phyloP scores from a whole-genome alignment of 73 alveolate genomes.

The Urostyla sp. region DNA sequence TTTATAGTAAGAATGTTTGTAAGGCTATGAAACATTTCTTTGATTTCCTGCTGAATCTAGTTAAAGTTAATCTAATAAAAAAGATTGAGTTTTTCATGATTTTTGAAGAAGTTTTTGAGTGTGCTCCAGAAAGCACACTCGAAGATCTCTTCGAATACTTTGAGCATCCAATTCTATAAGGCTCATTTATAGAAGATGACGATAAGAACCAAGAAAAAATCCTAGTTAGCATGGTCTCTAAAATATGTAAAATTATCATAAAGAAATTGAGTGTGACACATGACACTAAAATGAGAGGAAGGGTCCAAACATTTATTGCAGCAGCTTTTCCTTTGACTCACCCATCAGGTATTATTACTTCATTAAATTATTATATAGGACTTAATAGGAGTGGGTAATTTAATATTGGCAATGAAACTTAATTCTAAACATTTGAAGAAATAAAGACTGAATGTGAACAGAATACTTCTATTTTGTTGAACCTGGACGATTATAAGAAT shows the following conservation, averaged over 20 bases:
- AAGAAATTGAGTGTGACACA: constrained; percentile 75
- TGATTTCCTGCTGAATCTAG: constrained; percentile 30
- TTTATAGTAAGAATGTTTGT: too few relatives aligned
- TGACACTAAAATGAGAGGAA: constrained; percentile 85
- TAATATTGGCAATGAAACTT: constrained; percentile 40
- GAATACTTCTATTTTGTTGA: constrained; percentile 10
- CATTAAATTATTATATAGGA: too few relatives aligned
- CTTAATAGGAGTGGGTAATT: constrained; percentile 75
- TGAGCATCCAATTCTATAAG: neutral
- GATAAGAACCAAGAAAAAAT: neutral
- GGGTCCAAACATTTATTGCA: constrained; percentile 75
- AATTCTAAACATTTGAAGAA: constrained; percentile 61
- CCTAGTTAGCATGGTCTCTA: constrained; percentile 1
- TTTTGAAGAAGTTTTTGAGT: constrained; percentile 9
- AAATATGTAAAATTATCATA: constrained; percentile 74
- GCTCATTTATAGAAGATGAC: neutral
- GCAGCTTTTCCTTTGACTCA: constrained; percentile 79
- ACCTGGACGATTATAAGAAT: constrained; percentile 38
- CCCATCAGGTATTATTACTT: constrained; percentile 69
- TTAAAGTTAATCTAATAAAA: neutral
- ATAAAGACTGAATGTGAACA: constrained; percentile 45
- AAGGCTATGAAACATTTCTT: constrained; percentile 12
- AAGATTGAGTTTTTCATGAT: constrained; percentile 11
- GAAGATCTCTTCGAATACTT: constrained; percentile 5
- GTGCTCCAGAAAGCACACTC: constrained; percentile 25